Evolutionary conservation across 495 filamentous ascomycete species (phyloP), one percentile per base, ranked within the genome.

Genomic region (Penicillium samsonianum): DNA sequence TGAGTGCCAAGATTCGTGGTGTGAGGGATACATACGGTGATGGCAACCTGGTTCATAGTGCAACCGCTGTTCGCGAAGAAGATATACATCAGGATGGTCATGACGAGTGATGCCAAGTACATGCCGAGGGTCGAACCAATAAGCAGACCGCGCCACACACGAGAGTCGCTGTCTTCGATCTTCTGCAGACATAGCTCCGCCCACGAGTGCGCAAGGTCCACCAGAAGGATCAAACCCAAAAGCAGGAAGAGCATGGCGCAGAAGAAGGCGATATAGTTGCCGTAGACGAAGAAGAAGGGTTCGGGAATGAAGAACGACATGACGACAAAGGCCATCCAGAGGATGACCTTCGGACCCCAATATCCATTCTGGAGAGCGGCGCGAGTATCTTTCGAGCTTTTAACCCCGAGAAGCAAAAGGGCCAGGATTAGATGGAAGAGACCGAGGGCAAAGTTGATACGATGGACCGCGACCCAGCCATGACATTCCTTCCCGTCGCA

Each of bases 201-300:
- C 91, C 93, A 98, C n/a, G 89, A 89, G 69, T 98, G 95, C 6
- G 94, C 94, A 53, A 98, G 83, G 58, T 98, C 94, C 35, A 98
- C 93, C 40, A 98, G 78, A 22, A 98, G 84, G 52, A 98, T 90
- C 53, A 98, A 80, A 26, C 94, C 94, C 41, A 98, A 82, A 3
- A 98, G 82, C 10, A 98, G 82, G 82, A 98, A 98, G 37, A 97
- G 80, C 80, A 96, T 94, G 44, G 94, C 94, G 61, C 90, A 87
- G 49, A 90, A 73, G 51, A 96, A 83, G 41, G 94, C 88, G 63
- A 98, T 84, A 71, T 96, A 98, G 73, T 95, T 91, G 52, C 95
- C 94, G 84, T 92, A 98, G 54, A 91, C 83, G 69, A 95, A 85
- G 80, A 98, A 98, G 84, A 98, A 98, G 51, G 76, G 71, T 69